phyloP scores from a whole-genome alignment of 2,329 filamentous ascomycete genomes.

The Colletotrichum sp. region DNA sequence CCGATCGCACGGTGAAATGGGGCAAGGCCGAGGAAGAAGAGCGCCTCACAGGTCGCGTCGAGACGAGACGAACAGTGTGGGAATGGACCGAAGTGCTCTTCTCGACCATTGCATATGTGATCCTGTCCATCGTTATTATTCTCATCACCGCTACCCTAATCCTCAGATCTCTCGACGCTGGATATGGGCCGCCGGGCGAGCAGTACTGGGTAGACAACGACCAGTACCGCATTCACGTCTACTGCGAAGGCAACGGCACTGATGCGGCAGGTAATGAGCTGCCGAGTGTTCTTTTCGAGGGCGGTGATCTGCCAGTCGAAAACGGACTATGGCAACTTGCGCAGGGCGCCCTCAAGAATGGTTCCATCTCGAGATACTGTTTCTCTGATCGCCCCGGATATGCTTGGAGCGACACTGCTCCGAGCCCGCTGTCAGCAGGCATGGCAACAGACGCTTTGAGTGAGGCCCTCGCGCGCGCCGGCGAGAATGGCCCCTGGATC shows the following conservation, averaged over 20 bases:
- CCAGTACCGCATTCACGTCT: slow-evolving; percentile 87
- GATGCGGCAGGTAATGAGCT: slow-evolving; percentile 57
- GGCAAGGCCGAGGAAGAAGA: slow-evolving; percentile 94
- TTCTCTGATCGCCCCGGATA: slow-evolving; percentile 94
- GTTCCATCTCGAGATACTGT: slow-evolving; percentile 87
- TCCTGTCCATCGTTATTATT: slow-evolving; percentile 72
- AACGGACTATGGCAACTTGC: slow-evolving; percentile 82
- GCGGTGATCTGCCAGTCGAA: slow-evolving; percentile 80
- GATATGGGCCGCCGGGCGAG: slow-evolving; percentile 74
- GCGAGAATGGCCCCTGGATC: slow-evolving; percentile 88
- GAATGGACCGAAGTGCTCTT: slow-evolving; percentile 86
- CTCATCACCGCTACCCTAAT: slow-evolving; percentile 82
- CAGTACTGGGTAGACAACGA: slow-evolving; percentile 81
- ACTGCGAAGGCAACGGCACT: slow-evolving; percentile 78
- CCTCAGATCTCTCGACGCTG: slow-evolving; percentile 80
- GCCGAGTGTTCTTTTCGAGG: slow-evolving; percentile 88
- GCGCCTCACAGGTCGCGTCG: slow-evolving; percentile 85
- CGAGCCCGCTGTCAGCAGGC: slow-evolving; percentile 89
- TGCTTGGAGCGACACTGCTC: slow-evolving; percentile 87
- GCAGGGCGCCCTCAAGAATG: slow-evolving; percentile 75
- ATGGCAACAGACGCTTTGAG: slow-evolving; percentile 91
- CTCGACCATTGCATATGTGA: slow-evolving; percentile 72
- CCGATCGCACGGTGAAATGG: slow-evolving; percentile 85
- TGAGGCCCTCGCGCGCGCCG: slow-evolving; percentile 80
- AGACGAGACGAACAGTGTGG: slow-evolving; percentile 79